A percentile compares a stretch with the other conserved stretches of the same genome.
Conservation (phyloP, 2,329 filamentous ascomycete genomes). For the Salinomyces thailandicus region DNA sequence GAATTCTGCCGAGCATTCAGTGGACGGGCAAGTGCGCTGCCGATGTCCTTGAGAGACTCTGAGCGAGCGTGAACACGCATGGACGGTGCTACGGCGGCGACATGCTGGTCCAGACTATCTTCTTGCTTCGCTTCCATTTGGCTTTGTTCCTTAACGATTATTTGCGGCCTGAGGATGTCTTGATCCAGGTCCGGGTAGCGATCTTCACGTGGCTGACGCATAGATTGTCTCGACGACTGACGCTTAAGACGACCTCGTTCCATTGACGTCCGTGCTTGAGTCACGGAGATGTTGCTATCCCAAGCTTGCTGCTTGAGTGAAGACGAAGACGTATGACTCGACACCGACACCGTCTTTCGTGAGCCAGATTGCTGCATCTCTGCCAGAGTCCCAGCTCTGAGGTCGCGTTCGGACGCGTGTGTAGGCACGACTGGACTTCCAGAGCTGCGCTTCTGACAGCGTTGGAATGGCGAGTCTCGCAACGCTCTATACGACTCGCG, state of each 20-base stretch:
- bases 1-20: slow-evolving; percentile 13
- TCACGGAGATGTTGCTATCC: too few relatives aligned
- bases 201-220: slow-evolving; percentile 14
- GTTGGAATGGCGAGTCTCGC: slow-evolving; percentile 11
- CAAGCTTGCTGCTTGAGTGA: too few relatives aligned
- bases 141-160: slow-evolving; percentile 38
- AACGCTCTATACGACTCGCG: slow-evolving; percentile 6
- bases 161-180: slow-evolving; percentile 39
- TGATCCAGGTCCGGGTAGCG: slow-evolving; percentile 31
- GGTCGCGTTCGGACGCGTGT: too few relatives aligned
- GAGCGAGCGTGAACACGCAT: slow-evolving; percentile 37
- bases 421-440: not conserved
- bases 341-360: too few relatives aligned
- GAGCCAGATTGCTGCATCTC: too few relatives aligned
- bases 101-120: slow-evolving; percentile 26
- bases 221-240: slow-evolving; percentile 17
- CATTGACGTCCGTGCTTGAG: slow-evolving; percentile 8
- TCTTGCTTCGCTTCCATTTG: slow-evolving; percentile 23
- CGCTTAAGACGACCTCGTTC: slow-evolving; percentile 28
- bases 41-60: slow-evolving; percentile 39
- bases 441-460: slow-evolving; percentile 8
- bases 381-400: too few relatives aligned
- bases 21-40: slow-evolving; percentile 36
- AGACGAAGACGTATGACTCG: too few relatives aligned
- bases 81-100: slow-evolving; percentile 37